Conservation (phyloP, 2,329 filamentous ascomycete species). For the Stagonosporopsis vannaccii region DNA sequence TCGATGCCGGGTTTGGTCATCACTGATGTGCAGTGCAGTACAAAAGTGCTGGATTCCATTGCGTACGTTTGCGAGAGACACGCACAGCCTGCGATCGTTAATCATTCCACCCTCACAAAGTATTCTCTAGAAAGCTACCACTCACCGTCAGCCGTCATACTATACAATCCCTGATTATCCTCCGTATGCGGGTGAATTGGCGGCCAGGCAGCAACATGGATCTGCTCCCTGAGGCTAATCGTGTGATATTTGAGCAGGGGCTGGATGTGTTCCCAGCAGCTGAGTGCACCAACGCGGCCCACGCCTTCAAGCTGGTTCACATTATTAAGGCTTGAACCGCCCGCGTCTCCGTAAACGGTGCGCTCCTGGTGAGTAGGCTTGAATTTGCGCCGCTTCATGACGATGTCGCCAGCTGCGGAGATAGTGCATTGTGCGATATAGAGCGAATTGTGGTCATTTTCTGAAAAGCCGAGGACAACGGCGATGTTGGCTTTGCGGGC, state of each 20-base stretch:
- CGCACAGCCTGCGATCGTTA: conserved; percentile 11
- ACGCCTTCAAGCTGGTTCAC: conserved; percentile 43
- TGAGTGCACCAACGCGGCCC: conserved; percentile 42
- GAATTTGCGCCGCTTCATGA: conserved; percentile 51
- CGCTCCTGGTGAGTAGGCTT: conserved; percentile 56
- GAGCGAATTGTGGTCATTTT: conserved; percentile 47
- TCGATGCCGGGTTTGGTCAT: conserved; percentile 56
- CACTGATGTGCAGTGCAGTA: conserved; percentile 61
- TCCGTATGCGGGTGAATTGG: conserved; percentile 42
- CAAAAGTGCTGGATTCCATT: conserved; percentile 63
- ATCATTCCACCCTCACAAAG: neutral
- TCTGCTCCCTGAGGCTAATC: conserved; percentile 47
- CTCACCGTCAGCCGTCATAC: conserved; percentile 48
- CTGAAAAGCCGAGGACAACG: conserved; percentile 52
- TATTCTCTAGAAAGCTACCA: neutral
- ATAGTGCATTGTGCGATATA: conserved; percentile 54
- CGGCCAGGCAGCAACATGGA: conserved; percentile 54
- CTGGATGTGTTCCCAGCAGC: conserved; percentile 54
- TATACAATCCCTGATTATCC: conserved; percentile 42
- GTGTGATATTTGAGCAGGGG: conserved; percentile 54
- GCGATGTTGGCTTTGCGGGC: conserved; percentile 45
- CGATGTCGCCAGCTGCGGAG: conserved; percentile 40
- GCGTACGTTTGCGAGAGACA: conserved; percentile 63
- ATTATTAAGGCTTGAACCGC: conserved; percentile 43
- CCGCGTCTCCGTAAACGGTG: conserved; percentile 53